Evolutionary conservation across 2,329 filamentous ascomycete genomes (phyloP), one percentile per base, ranked within the genome.

Genomic region (Penicillium janthinellum): DNA sequence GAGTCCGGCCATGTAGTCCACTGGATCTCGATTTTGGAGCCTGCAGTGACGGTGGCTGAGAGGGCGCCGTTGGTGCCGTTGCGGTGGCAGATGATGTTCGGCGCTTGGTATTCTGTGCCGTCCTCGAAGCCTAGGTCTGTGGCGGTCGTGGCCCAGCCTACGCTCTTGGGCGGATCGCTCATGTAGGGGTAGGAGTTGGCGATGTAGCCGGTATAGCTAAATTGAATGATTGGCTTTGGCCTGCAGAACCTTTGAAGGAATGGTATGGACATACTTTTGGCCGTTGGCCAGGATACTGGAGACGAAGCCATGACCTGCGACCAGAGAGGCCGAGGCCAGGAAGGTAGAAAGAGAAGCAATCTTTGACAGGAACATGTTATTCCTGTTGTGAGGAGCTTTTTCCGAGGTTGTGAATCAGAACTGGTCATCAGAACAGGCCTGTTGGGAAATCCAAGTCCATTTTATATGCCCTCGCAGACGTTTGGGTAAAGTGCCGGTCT

Each of bases 1-100:
- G 80, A 82, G 2, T 83, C 79, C 14, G 87, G 86, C 88, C 88
- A 90, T 20, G 79, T 76, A 57, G 79, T 84, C 88, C 88, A 90
- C 65, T 84, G 80, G 50, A 90, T 72, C 42, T 82, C 77, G 67
- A 90, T 70, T 11, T 77, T 78, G 60, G 78, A 78, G 57, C 88
- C 88, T 12, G 87, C 88, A 1, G 80, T 76, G 28, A 89, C 83
- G 10, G 80, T 74, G 10, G 82, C 84, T 59, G 80, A 78, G 54
- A 79, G 76, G 10, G 73, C 64, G 12, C 81, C 83, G 12, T 81
- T 80, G 17, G 77, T 78, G n/a, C 82, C 85, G 22, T 75, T 74
- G 67, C 78, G 78, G 77, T 89, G 87, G 78, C 86, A 88, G 76
- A 85, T 83, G 63, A 88, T 86, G 69, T 86, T 80, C 25, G 78